Conservation (phyloP, 306 rosid genomes). For the Sechiopsis laciniata region DNA sequence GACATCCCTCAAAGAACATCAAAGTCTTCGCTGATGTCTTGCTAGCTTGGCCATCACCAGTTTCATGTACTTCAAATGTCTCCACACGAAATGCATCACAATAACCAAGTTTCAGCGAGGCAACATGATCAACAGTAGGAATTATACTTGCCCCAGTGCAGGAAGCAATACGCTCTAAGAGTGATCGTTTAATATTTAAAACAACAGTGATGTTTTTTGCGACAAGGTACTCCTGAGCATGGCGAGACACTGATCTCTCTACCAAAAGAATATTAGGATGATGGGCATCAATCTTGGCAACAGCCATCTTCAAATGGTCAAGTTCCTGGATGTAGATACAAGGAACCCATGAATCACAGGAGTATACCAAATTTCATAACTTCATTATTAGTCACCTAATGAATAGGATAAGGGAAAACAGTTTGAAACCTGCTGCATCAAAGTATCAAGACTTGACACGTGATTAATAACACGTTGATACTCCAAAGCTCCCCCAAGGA, state of each 20-base stretch:
- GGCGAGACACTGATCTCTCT: constrained; percentile 92
- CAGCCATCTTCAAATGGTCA: constrained; percentile 99
- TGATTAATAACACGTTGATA: constrained; percentile 83
- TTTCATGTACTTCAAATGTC: constrained; percentile 63
- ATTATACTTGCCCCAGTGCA: constrained; percentile 87
- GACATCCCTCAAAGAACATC: constrained; percentile 98
- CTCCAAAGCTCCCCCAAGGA: constrained; percentile 98
- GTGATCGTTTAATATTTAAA: constrained; percentile 79
- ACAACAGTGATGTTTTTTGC: constrained; percentile 82
- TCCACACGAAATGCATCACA: constrained; percentile 80
- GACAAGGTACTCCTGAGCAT: constrained; percentile 91
- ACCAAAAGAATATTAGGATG: constrained; percentile 81
- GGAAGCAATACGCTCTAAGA: constrained; percentile 83
- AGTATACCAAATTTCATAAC: constrained; percentile 12
- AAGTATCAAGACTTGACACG: constrained; percentile 89
- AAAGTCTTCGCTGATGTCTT: constrained; percentile 73
- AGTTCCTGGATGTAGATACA: constrained; percentile 59
- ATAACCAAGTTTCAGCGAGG: constrained; percentile 73
- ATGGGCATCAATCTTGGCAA: constrained; percentile 80
- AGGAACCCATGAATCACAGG: constrained; percentile 9
- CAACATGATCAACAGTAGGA: constrained; percentile 76
- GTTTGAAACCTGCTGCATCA: constrained; percentile 88
- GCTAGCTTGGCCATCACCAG: constrained; percentile 55
- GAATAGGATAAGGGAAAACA: constrained; percentile 24
- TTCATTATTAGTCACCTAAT: constrained; percentile 19